Conservation (phyloP, 306 rosid genomes). For the Casuarina glauca region DNA sequence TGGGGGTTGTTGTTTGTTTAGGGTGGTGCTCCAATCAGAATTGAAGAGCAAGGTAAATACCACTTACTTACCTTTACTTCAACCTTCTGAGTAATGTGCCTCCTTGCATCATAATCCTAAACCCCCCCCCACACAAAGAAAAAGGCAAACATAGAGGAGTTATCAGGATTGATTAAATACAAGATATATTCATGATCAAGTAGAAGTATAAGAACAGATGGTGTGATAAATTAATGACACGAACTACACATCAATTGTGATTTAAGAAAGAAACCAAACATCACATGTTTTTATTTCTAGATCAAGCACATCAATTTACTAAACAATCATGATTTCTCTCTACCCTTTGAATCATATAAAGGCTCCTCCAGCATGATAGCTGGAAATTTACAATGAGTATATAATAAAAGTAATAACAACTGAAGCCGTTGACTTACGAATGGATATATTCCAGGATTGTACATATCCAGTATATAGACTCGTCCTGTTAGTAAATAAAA, state of each 20-base stretch:
- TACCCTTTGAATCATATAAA: neutral
- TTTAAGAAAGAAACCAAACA: no score
- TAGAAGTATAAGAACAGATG: neutral
- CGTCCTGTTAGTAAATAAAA: slow-evolving; percentile 52
- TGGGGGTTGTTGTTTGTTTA: no score
- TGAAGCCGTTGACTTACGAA: slow-evolving; percentile 52
- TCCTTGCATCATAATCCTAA: slow-evolving; percentile 84
- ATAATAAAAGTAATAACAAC: neutral
- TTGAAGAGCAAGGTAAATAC: slow-evolving; percentile 23
- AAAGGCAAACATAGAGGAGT: neutral
- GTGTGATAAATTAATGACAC: neutral
- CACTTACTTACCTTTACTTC: slow-evolving; percentile 72
- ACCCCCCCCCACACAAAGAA: neutral
- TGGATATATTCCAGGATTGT: slow-evolving; percentile 94
- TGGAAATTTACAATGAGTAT: neutral
- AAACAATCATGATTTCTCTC: neutral
- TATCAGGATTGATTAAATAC: neutral
- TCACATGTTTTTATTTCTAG: neutral
- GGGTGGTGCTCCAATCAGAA: neutral
- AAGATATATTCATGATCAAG: neutral
- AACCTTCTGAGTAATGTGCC: slow-evolving; percentile 77
- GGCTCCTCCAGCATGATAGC: neutral
- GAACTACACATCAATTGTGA: neutral
- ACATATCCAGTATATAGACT: slow-evolving; percentile 83
- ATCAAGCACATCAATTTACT: neutral